Base-by-base conservation (phyloP, 371 early-diverging fungal species). In the Pancytospora philotis region DNA sequence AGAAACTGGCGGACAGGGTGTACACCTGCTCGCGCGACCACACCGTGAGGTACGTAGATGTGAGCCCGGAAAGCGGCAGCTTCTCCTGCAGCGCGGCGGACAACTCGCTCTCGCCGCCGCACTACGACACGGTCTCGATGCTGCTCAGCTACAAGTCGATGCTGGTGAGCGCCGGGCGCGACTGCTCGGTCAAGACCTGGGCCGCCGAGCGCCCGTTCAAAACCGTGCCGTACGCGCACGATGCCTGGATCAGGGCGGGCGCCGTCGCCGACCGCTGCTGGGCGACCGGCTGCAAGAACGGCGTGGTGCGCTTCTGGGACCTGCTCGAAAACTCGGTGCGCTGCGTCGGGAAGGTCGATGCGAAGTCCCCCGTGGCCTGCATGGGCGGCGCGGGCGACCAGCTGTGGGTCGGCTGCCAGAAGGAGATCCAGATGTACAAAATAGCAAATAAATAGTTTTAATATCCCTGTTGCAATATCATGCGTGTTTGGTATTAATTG, bases 151-250 rank as follows among this genome's bases (percentile, higher is more conserved):
- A 45, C 39, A 65, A 76, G 22, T 41, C 51, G 8, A 34, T 52
- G 27, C 19, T 71, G 0, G 38, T 72, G 27, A 68, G 66, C 38
- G 25, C 50, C 34, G 51, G 72, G 28, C 58, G 72, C 50, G 76
- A 76, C 35, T 76, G 68, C 41, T 58, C 69, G 2, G 28, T 76
- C 37, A 68, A 68, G 32, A 61, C 35, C 57, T 72, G 72, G 72
- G 52, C 27, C 28, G 31, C 30, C 31, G 28, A 34, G 1, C 4
- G 22, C 2, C 36, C 66, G 32, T 19, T 68, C 19, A 76, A 72
- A 37, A 76, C 72, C 6, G 50, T 70, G 13, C 69, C 68, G 27
- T 72, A 72, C 67, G 76, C 76, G 1, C 76, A 76, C 50, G 58
- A 63, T n/a, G 39, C 66, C 0, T 68, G 76, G 69, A 64, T 76